Conservation (phyloP, 352 stramenopile genomes). For the Pythium coloratum region DNA sequence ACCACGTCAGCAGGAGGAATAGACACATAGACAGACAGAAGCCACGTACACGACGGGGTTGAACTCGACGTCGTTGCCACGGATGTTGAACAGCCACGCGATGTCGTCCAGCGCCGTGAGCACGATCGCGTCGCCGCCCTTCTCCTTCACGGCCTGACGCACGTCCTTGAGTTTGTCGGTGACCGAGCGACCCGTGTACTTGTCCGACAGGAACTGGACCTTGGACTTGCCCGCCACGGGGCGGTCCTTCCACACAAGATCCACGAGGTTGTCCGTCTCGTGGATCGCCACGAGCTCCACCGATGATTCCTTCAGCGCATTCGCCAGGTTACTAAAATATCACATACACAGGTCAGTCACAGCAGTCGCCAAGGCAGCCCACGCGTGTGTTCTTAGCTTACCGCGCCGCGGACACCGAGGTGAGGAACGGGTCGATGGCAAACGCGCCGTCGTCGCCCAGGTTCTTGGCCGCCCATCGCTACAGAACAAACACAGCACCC, state of each 20-base stretch:
- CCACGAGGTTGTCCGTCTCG: conserved; percentile 93
- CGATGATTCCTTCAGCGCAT: conserved; percentile 63
- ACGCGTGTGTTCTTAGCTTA: conserved; percentile 26
- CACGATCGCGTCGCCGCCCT: conserved; percentile 91
- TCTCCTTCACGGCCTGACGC: conserved; percentile 83
- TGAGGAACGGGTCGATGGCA: conserved; percentile 95
- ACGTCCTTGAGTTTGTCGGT: conserved; percentile 88
- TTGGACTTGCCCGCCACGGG: conserved; percentile 68
- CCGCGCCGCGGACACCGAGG: conserved; percentile 85
- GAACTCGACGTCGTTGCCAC: conserved; percentile 96
- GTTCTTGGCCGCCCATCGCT: conserved; percentile 76
- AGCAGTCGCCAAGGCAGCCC: neutral
- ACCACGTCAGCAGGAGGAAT: conserved; percentile 2
- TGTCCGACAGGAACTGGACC: conserved; percentile 91
- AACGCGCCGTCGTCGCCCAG: conserved; percentile 70
- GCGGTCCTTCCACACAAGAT: conserved; percentile 92
- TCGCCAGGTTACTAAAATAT: conserved; percentile 50
- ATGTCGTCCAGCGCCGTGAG: conserved; percentile 97
- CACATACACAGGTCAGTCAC: conserved; percentile 4
- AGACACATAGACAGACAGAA: neutral
- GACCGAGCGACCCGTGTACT: conserved; percentile 92
- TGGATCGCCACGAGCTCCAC: conserved; percentile 76
- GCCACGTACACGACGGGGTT: conserved; percentile 95
- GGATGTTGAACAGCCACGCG: conserved; percentile 98
- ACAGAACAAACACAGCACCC: conserved; percentile 10